These are phyloP conservation scores for Proliferodiscus dingleyae DNA, from an alignment of 2,329 filamentous ascomycete genomes.

Conservation along the genomic window DNA sequence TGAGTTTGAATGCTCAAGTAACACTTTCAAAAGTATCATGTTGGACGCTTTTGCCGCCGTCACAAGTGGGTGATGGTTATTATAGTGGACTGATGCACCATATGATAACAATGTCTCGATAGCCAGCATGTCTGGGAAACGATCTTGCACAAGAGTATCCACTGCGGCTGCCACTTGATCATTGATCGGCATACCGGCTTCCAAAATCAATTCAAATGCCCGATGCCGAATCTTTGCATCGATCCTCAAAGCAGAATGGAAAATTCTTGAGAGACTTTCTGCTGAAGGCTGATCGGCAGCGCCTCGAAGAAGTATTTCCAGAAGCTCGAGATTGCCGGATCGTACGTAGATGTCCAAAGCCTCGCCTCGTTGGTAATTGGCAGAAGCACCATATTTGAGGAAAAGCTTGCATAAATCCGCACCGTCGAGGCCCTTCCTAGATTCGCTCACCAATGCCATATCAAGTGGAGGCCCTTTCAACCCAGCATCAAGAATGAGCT, in stretches of 20 bases:
- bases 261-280: conserved; percentile 3
- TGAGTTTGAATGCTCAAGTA: conserved; percentile 3
- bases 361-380: conserved; percentile 46
- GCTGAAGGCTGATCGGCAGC: neutral
- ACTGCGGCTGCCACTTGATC: conserved; percentile 3
- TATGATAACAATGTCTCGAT: conserved; percentile 30
- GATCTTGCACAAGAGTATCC: conserved; percentile 29
- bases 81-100: conserved; percentile 41
- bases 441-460: conserved; percentile 1
- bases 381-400: conserved; percentile 47
- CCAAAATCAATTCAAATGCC: neutral
- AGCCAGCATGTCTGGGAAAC: conserved; percentile 43
- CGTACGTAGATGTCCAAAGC: conserved; percentile 38
- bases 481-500: conserved; percentile 7
- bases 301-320: conserved; percentile 1
- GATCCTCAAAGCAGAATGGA: conserved; percentile 1
- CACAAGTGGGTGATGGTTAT: conserved; percentile 1
- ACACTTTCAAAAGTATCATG: neutral
- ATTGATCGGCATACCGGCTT: conserved; percentile 34
- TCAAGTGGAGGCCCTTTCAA: conserved; percentile 6
- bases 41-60: conserved; percentile 2
- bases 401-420: conserved; percentile 40
- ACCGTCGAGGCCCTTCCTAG: conserved; percentile 1
- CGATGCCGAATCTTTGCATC: conserved; percentile 2
- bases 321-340: conserved; percentile 3